These are phyloP conservation scores for Noccaea bulbosa DNA, from an alignment of 345 rosid genomes.

Conservation along the genomic window DNA sequence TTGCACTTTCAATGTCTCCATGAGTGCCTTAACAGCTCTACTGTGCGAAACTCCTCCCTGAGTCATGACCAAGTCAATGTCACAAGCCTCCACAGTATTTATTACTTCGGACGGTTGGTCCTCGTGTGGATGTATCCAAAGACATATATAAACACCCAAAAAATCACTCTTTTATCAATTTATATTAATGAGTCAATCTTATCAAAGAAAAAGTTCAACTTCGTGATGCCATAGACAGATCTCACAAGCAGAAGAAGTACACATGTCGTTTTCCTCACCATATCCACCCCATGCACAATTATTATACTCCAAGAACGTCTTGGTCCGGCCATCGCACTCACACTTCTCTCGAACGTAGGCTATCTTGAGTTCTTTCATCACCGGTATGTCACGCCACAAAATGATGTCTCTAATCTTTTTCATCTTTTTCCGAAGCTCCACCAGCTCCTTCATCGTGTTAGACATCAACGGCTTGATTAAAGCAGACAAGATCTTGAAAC, in stretches of 20 bases:
- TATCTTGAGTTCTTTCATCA: slow-evolving; percentile 21
- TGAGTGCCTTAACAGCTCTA: too few species aligned
- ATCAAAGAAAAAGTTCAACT: slow-evolving; percentile 5
- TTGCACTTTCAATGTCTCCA: not conserved
- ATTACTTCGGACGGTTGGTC: too few species aligned
- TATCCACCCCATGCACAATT: slow-evolving; percentile 4
- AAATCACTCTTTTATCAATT: not conserved
- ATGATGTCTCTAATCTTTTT: not conserved
- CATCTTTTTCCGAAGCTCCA: not conserved
- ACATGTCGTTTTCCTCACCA: slow-evolving; percentile 5
- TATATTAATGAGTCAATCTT: not conserved
- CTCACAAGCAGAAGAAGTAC: slow-evolving; percentile 23
- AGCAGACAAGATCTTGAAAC: slow-evolving; percentile 28
- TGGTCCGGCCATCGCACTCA: slow-evolving; percentile 27
- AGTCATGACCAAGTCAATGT: too few species aligned
- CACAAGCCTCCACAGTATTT: too few species aligned
- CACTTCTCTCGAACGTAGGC: slow-evolving; percentile 12
- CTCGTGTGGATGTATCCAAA: too few species aligned
- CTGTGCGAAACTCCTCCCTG: too few species aligned
- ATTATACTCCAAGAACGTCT: not conserved
- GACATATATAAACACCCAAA: not conserved
- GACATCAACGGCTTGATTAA: slow-evolving; percentile 23
- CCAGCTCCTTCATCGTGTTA: slow-evolving; percentile 6
- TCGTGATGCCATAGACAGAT: slow-evolving; percentile 22
- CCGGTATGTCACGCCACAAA: not conserved